These are phyloP conservation scores for California macrophylla DNA, from an alignment of 441 rosid genomes.

Conservation along the genomic window DNA sequence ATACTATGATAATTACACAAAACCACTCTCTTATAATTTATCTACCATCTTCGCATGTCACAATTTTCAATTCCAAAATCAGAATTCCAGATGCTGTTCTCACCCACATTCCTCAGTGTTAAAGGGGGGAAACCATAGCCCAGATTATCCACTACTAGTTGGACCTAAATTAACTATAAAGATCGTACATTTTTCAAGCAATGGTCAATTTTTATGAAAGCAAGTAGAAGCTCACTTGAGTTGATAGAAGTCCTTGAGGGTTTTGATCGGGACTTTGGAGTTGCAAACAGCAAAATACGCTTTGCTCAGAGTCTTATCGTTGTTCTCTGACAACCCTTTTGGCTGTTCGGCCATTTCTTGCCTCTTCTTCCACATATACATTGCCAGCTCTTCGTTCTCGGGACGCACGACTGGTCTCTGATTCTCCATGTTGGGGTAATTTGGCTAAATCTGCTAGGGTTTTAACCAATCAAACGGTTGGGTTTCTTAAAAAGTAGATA, in stretches of 20 bases:
- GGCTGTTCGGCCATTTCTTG: constrained; percentile 53
- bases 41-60: neutral
- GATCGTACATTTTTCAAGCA: neutral
- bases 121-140: neutral
- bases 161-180: neutral
- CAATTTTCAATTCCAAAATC: neutral
- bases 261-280: constrained; percentile 5
- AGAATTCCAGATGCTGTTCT: neutral
- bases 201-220: neutral
- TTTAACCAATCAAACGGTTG: neutral
- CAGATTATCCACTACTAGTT: neutral
- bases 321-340: constrained; percentile 60
- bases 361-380: constrained; percentile 50
- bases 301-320: constrained; percentile 45
- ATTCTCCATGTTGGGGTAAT: constrained; percentile 35
- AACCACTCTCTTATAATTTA: too few relatives aligned
- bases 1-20: too few relatives aligned
- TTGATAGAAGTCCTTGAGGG: constrained; percentile 5
- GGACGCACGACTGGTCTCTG: constrained; percentile 36
- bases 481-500: neutral
- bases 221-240: neutral
- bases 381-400: constrained; percentile 53
- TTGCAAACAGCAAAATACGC: constrained; percentile 50
- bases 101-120: neutral
- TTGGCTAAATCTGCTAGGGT: neutral